Evolutionary conservation across 495 filamentous ascomycete genomes (phyloP).

Genomic region (Penicillium mononematosum): DNA sequence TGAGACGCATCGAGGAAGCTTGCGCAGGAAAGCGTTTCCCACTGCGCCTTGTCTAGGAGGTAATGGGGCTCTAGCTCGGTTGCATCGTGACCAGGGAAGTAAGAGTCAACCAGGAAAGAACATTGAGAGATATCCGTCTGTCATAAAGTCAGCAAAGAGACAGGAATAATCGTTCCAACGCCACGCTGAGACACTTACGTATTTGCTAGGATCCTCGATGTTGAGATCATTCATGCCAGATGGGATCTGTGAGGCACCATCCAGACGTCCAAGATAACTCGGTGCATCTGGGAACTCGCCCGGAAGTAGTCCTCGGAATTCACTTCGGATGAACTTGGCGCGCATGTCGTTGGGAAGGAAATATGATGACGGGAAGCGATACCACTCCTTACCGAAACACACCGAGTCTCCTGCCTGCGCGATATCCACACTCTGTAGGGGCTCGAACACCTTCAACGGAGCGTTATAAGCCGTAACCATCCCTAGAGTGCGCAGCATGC

Average conservation of each 20-base stretch:
- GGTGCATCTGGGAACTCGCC: conserved; percentile 80
- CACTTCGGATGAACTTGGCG: conserved; percentile 84
- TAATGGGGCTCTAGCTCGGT: conserved; percentile 73
- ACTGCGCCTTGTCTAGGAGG: conserved; percentile 61
- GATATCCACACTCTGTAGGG: conserved; percentile 49
- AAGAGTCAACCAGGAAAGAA: conserved; percentile 83
- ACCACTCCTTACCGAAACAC: conserved; percentile 97
- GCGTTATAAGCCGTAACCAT: conserved; percentile 81
- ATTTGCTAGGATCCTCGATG: conserved; percentile 81
- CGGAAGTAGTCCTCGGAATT: conserved; percentile 85
- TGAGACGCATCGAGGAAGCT: conserved; percentile 76
- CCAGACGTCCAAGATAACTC: conserved; percentile 58
- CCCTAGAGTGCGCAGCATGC: conserved; percentile 74
- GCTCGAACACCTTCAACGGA: conserved; percentile 72
- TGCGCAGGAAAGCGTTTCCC: conserved; percentile 72
- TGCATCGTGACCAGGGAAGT: conserved; percentile 58
- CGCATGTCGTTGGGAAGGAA: conserved; percentile 76
- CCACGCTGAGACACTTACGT: conserved; percentile 53
- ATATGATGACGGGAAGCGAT: conserved; percentile 93
- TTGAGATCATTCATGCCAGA: conserved; percentile 93
- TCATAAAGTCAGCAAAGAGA: conserved; percentile 13
- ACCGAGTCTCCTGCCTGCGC: conserved; percentile 62
- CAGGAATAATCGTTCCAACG: too few species aligned
- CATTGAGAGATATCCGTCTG: conserved; percentile 72
- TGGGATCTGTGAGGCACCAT: conserved; percentile 77